Percentiles rank a stretch among this genome's conserved stretches.
Evolutionary conservation across 768 basidiomycete species (phyloP).

Genomic region (Phanerochaete sordida): DNA sequence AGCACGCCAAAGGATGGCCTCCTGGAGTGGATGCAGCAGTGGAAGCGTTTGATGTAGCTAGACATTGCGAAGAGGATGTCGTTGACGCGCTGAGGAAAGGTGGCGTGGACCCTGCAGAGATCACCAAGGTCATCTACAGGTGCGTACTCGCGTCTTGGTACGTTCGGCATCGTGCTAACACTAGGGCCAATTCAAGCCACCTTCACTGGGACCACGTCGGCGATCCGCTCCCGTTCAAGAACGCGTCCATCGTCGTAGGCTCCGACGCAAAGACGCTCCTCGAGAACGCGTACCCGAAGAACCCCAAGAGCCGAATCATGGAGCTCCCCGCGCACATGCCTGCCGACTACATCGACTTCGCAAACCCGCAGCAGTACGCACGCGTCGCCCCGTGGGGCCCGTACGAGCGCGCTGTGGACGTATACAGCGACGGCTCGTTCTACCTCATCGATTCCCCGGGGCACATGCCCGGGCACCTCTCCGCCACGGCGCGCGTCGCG

Average conservation of each 20-base stretch:
- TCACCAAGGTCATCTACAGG: constrained; percentile 36
- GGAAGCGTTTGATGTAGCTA: background rate
- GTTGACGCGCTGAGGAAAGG: constrained; percentile 47
- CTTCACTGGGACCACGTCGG: constrained; percentile 53
- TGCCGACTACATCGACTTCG: constrained; percentile 24
- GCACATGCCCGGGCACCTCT: constrained; percentile 54
- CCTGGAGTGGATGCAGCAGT: background rate
- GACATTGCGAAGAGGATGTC: constrained; percentile 1
- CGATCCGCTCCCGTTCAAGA: constrained; percentile 42
- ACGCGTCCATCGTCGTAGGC: constrained; percentile 47
- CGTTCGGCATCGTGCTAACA: background rate
- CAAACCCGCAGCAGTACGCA: constrained; percentile 1
- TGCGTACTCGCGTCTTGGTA: background rate
- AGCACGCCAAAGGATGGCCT: constrained; percentile 6
- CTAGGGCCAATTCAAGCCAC: constrained; percentile 36
- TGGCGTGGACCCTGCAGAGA: constrained; percentile 38
- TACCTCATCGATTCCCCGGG: constrained; percentile 59
- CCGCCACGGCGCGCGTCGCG: constrained; percentile 51
- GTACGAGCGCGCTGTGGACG: constrained; percentile 48
- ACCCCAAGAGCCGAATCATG: constrained; percentile 27
- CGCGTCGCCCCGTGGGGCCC: constrained; percentile 36
- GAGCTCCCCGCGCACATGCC: background rate
- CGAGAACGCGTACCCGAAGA: constrained; percentile 37
- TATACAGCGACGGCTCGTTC: constrained; percentile 54
- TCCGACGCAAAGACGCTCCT: constrained; percentile 34